Base-by-base conservation (phyloP, 148 eudicot genomes). In the Silene uniflora region DNA sequence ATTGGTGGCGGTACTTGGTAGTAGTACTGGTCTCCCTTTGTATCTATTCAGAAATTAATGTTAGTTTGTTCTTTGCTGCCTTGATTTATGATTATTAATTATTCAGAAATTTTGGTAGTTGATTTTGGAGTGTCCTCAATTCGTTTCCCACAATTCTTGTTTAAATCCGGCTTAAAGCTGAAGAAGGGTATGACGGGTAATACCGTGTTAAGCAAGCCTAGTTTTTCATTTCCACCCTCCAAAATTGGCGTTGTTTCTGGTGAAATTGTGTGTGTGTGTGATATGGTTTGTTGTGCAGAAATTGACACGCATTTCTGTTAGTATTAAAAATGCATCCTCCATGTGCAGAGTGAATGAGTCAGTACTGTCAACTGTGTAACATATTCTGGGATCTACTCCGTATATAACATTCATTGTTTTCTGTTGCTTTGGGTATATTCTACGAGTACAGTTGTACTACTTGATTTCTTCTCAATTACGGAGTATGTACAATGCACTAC, bases 1-100 rank as follows among this genome's bases (percentile, higher is more conserved):
- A 29, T 3, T 29, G 35, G 35, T 32, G 35, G 35, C 4, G 35
- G 35, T 32, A 32, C 35, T 32, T 32, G 35, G 25, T 62, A 79
- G 78, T 62, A 69, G 5, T 52, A 52, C 18, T 52, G n/a, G 75
- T 75, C 82, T 74, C 78, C 71, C 63, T 75, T 70, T 80, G 55
- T 74, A 47, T 62, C 74, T 68, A 42, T 68, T 25, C 10, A 68
- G 6, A 67, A 44, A 21, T 42, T 68, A 44, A 44, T 44, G 14
- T 44, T 8, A 0, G 13, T 46, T 68, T 42, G 25, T 68, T 39
- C 24, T 16, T 6, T n/a, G 2, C 14, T 23, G 25, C 61, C 23
- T 32, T 70, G n/a, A 61, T 44, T 61, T 19, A 4, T 10, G 56
- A 69, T 22, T 7, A 39, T 61, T 19, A 22, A 39, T 39, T 7